These are phyloP conservation scores for Stagonosporopsis vannaccii DNA, from an alignment of 2,329 filamentous ascomycete genomes.

Conservation along the genomic window DNA sequence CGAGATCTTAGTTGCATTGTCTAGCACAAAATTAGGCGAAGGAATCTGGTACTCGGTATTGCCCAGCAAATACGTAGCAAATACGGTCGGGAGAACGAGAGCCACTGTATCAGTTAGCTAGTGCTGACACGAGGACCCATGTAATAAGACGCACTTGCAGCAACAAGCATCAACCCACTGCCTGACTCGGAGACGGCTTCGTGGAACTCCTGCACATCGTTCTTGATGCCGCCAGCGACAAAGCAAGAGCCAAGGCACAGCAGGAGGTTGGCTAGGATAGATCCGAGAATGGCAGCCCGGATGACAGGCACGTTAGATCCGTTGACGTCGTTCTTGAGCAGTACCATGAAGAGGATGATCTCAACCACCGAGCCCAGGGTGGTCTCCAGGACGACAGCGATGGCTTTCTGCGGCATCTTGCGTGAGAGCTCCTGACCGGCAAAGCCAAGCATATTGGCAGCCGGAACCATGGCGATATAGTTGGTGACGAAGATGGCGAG, in stretches of 20 bases:
- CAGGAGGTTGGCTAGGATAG: constrained; percentile 81
- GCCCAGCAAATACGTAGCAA: constrained; percentile 56
- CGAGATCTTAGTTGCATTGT: constrained; percentile 70
- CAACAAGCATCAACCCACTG: constrained; percentile 77
- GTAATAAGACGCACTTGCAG: constrained; percentile 61
- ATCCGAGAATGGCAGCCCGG: constrained; percentile 82
- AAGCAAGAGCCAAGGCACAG: constrained; percentile 83
- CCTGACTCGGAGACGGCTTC: constrained; percentile 80
- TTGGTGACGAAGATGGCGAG: constrained; percentile 73
- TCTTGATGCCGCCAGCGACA: constrained; percentile 74
- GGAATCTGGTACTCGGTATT: constrained; percentile 40
- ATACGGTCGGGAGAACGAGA: constrained; percentile 59
- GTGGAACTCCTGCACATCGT: constrained; percentile 74
- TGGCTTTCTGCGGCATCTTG: constrained; percentile 74
- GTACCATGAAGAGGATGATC: constrained; percentile 81
- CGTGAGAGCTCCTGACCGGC: constrained; percentile 74
- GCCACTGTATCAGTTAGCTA: constrained; percentile 49
- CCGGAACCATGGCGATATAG: constrained; percentile 80
- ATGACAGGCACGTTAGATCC: constrained; percentile 70
- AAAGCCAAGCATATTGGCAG: constrained; percentile 78
- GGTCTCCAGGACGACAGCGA: constrained; percentile 67
- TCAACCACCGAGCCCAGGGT: constrained; percentile 78
- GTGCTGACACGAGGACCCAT: not conserved
- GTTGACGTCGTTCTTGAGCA: constrained; percentile 62
- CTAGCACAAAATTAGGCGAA: constrained; percentile 64